Percentiles rank a stretch among this genome's conserved stretches.
Evolutionary conservation across 352 stramenopile genomes (phyloP).

Genomic region (Globisporangium lucens): DNA sequence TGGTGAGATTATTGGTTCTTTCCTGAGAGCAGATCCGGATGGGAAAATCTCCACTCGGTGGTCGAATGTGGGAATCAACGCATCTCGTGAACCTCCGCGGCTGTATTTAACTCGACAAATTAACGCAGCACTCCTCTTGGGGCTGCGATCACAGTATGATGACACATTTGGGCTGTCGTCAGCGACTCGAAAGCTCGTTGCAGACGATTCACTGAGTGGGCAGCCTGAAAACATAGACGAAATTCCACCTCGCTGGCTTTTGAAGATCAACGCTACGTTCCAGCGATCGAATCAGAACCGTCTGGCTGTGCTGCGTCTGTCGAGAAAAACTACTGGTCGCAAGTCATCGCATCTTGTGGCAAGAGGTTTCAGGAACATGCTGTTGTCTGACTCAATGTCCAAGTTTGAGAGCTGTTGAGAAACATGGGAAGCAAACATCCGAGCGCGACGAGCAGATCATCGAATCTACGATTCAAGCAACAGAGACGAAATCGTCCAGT

Average conservation of each 20-base stretch:
- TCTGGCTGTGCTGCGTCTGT: conserved; percentile 35
- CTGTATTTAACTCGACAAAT: conserved; percentile 39
- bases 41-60: background rate
- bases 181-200: conserved; percentile 23
- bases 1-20: conserved; percentile 36
- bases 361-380: conserved; percentile 35
- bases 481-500: conserved; percentile 41
- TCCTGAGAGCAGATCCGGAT: conserved; percentile 18
- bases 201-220: background rate
- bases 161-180: conserved; percentile 61
- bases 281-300: conserved; percentile 57
- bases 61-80: background rate
- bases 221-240: background rate
- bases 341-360: conserved; percentile 49
- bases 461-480: conserved; percentile 27
- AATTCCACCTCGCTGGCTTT: conserved; percentile 51
- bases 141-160: conserved; percentile 52
- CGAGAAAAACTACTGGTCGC: conserved; percentile 27
- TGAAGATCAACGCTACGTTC: conserved; percentile 52
- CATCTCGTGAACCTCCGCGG: conserved; percentile 7
- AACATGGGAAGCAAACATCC: conserved; percentile 42
- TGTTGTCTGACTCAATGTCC: conserved; percentile 26
- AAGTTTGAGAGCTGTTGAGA: conserved; percentile 48
- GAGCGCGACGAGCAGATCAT: conserved; percentile 22
- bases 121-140: conserved; percentile 49